phyloP scores from a whole-genome alignment of 2,329 filamentous ascomycete species.

The Coleophoma cylindrospora region DNA sequence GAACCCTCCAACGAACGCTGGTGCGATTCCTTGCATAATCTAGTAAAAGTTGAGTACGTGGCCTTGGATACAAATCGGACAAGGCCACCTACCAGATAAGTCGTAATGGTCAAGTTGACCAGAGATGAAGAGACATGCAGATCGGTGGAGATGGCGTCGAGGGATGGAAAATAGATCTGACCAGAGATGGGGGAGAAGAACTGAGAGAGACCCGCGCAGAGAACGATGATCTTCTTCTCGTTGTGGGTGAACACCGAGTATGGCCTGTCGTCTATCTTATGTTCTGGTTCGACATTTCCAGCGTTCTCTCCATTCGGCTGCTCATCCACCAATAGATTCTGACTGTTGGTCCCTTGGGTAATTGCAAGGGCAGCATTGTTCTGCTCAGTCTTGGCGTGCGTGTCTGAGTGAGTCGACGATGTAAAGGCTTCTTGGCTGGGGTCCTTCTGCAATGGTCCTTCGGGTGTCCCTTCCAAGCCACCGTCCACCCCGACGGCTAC shows the following conservation, averaged over 20 bases:
- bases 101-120: conserved; percentile 29
- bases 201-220: conserved; percentile 42
- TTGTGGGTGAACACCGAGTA: conserved; percentile 8
- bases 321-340: background rate
- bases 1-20: conserved; percentile 48
- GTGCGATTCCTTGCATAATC: conserved; percentile 52
- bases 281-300: background rate
- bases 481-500: no score
- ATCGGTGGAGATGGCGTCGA: conserved; percentile 40
- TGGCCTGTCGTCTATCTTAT: background rate
- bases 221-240: conserved; percentile 40
- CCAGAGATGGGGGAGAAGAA: conserved; percentile 51
- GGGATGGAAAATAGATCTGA: conserved; percentile 48
- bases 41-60: background rate
- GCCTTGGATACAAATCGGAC: no score
- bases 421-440: no score
- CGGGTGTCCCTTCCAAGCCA: no score
- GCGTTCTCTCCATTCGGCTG: background rate
- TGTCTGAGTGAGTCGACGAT: no score
- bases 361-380: background rate
- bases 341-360: background rate
- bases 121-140: conserved; percentile 33
- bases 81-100: conserved; percentile 23
- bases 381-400: background rate
- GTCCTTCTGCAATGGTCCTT: no score